Evolutionary conservation across 1,284 basidiomycete species (phyloP), one percentile per base, ranked within the genome.

Genomic region (Pholiota adiposa): DNA sequence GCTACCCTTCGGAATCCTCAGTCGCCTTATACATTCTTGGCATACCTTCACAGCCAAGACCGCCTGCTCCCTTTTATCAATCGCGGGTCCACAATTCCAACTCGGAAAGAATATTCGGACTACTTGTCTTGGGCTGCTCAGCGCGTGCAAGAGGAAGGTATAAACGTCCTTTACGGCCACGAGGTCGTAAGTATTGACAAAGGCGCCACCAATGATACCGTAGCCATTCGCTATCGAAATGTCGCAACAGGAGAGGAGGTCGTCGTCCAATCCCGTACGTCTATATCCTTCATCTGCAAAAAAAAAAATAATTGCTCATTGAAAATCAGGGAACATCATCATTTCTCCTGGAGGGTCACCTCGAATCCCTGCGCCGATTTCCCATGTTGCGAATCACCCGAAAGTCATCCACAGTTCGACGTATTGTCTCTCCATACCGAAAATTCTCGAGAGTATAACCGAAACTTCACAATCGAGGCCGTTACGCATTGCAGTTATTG

Each of bases 31-130:
- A 84, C 84, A 14, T 87, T 87, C 73, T 67, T 86, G 48, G 74
- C 79, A 34, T 86, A 87, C 70, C 74, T 87, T 44, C 81, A 85
- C 60, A 78, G 77, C 51, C 77, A 84, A 59, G 75, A 75, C 50
- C 79, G 85, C 52, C 75, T 86, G 41, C 63, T 81, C 21, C 73
- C 77, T 36, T 87, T 92, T 69, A 92, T 93, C 75, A 88, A 92
- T 75, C 87, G 93, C 63, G 94, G 94, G 77, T 94, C 92, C 29
- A 94, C 91, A 62, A 91, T 95, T 76, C 94, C 94, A 40, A 95
- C 92, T 71, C 94, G 95, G 79, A 96, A 95, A 83, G 85, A 87
- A 63, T 86, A 80, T 62, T 77, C 82, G 5, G 84, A 86, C 67
- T 87, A 87, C 69, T 76, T 87, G 34, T 69, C 78, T 11, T 86